Base-by-base conservation (phyloP, 2,329 filamentous ascomycete species). In the Colletotrichum tamarilloi region DNA sequence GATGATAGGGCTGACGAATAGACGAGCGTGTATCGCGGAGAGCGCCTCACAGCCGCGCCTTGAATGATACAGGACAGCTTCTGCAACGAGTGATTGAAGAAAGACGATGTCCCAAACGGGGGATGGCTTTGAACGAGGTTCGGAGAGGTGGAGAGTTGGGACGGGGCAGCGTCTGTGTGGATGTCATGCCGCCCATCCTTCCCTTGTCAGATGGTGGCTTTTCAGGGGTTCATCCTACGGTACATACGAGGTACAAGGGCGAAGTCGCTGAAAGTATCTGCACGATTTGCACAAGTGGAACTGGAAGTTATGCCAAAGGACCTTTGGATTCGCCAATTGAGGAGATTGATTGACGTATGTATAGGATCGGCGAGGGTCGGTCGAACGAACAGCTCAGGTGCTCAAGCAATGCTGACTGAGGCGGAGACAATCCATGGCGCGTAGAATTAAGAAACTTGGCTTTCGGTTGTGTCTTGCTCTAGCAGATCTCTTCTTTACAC, bases 1-100 rank as follows among this genome's bases (percentile, higher is more conserved):
- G 22, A 56, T 16, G 53, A 6, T 56, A 56, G 26, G 53, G 24
- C 53, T 28, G 24, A 24, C 30, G 32, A 38, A 32, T 62, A 28
- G 22, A 42, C 58, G 58, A 62, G 58, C 58, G 58, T 35, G 11
- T 62, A 46, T 62, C 58, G 58, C 32, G 57, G 57, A 30, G 28
- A 59, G 57, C 57, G 57, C 19, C 12, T 46, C 12, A 62, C 58
- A 42, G 58, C 58, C 58, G 58, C 58, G 22, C 19, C 53, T 56
- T 28, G 16, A 22, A 56, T 1, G 42, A 22, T 24, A n/a, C 26
- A 24, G 5, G 53, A 55, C 11, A 56, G 53, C 42, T 22, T n/a
- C 42, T n/a, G 19, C 19, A 49, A 49, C 19, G 19, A 49, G 19
- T n/a, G 42, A 49, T 11, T 49, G 42, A 22, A 49, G 42, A 49